Evolutionary conservation across 2,329 filamentous ascomycete genomes (phyloP).

Genomic region (Achaetomium macrosporum): DNA sequence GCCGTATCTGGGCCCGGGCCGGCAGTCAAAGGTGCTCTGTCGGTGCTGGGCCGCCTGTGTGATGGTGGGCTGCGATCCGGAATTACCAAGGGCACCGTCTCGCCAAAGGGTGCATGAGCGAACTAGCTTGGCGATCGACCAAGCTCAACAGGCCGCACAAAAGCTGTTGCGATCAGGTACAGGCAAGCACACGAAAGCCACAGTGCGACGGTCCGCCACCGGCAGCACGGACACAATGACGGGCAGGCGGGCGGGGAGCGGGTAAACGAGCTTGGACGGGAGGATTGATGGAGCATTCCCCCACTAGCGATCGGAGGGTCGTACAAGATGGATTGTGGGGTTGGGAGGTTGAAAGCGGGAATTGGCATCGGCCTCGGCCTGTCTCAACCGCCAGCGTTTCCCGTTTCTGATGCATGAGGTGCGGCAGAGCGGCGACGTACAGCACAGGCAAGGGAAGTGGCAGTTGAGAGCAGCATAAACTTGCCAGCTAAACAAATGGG

Average conservation of each 20-base stretch:
- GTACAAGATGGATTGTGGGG: background rate
- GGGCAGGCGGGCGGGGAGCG: slow-evolving; percentile 8
- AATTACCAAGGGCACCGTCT: background rate
- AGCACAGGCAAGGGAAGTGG: too few species aligned
- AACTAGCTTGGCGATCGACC: background rate
- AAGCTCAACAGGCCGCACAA: background rate
- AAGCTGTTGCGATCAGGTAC: slow-evolving; percentile 7
- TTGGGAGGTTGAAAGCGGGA: background rate
- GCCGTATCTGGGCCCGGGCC: background rate
- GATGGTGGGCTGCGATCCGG: background rate
- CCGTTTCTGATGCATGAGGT: background rate
- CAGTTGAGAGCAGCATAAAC: too few species aligned
- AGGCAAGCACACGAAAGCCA: slow-evolving; percentile 9
- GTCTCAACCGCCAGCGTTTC: background rate
- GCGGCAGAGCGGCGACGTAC: background rate
- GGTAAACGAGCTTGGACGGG: slow-evolving; percentile 7
- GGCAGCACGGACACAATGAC: background rate
- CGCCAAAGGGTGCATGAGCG: background rate
- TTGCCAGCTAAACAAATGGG: too few species aligned
- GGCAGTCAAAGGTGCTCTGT: background rate
- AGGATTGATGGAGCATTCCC: background rate
- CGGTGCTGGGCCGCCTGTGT: background rate
- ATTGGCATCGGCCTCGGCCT: background rate
- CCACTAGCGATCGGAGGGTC: background rate
- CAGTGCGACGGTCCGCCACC: slow-evolving; percentile 1